Conservation (phyloP, 257 asterid species). For the Knoxia roxburghii region DNA sequence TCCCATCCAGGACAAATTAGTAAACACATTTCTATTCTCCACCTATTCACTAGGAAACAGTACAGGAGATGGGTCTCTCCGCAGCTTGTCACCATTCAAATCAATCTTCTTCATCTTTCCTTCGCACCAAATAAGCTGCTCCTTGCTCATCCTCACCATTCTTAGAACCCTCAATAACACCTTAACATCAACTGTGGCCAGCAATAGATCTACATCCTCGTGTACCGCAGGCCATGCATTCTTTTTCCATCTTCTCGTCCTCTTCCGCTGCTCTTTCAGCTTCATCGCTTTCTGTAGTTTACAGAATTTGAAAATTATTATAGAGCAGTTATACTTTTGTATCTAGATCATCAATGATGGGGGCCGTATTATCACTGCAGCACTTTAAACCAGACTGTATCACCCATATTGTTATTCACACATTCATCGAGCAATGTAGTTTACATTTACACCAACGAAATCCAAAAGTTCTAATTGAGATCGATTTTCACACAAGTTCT, state of each 20-base stretch:
- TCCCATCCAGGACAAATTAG: neutral
- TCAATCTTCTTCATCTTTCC: slow-evolving; percentile 76
- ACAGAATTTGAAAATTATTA: slow-evolving; percentile 2
- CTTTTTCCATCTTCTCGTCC: slow-evolving; percentile 55
- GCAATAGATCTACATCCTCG: slow-evolving; percentile 60
- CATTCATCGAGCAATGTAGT: too few relatives aligned
- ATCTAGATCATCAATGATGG: too few relatives aligned
- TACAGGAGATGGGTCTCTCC: slow-evolving; percentile 71
- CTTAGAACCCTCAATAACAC: slow-evolving; percentile 57
- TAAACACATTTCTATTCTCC: neutral
- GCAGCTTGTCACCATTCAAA: slow-evolving; percentile 54
- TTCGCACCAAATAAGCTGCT: slow-evolving; percentile 79
- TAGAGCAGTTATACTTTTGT: neutral
- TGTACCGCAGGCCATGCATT: slow-evolving; percentile 52
- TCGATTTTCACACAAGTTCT: neutral
- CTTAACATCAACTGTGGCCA: slow-evolving; percentile 64
- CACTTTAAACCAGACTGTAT: neutral
- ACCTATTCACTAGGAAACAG: slow-evolving; percentile 57
- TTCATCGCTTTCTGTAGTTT: slow-evolving; percentile 64
- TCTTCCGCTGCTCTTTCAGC: slow-evolving; percentile 74
- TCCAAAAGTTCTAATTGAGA: neutral
- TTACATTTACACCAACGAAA: too few relatives aligned
- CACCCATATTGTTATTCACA: too few relatives aligned
- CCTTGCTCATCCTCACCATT: slow-evolving; percentile 55
- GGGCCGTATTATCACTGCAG: too few relatives aligned